Percentiles rank a stretch among this genome's conserved stretches.
Evolutionary conservation across 2,329 filamentous ascomycete species (phyloP).

Genomic region (Trichoderma koningii): DNA sequence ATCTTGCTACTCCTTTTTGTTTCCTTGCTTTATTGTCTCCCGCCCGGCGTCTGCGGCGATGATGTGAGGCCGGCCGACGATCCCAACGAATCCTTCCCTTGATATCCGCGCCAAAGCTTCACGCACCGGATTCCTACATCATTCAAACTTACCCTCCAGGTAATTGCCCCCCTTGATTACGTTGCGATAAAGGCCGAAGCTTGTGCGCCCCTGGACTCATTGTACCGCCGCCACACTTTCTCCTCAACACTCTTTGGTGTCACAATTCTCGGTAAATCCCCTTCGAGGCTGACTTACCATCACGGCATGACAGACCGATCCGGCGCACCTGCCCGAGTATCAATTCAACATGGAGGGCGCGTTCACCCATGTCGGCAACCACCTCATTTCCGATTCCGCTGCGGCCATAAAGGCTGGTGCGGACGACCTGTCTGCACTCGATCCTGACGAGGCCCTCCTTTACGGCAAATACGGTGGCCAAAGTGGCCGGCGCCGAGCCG

Average conservation of each 20-base stretch:
- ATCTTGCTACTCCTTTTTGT: background rate
- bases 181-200: background rate
- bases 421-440: conserved; percentile 70
- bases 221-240: background rate
- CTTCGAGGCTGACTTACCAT: conserved; percentile 10
- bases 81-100: conserved; percentile 36
- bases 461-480: conserved; percentile 68
- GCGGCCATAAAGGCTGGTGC: conserved; percentile 85
- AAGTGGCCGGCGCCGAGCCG: conserved; percentile 68
- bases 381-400: conserved; percentile 79
- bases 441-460: conserved; percentile 78
- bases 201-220: background rate
- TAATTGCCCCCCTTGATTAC: background rate
- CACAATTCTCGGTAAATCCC: background rate
- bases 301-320: conserved; percentile 11
- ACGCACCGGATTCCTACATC: conserved; percentile 28
- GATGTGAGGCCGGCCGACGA: conserved; percentile 43
- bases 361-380: conserved; percentile 85
- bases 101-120: conserved; percentile 35
- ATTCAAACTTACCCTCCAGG: background rate
- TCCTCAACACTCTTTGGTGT: background rate
- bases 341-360: conserved; percentile 72
- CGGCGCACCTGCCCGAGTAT: conserved; percentile 21
- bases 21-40: conserved; percentile 11
- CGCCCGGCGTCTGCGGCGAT: conserved; percentile 40